phyloP scores from a whole-genome alignment of 371 early-diverging fungal species.

The Coemansia sp. region DNA sequence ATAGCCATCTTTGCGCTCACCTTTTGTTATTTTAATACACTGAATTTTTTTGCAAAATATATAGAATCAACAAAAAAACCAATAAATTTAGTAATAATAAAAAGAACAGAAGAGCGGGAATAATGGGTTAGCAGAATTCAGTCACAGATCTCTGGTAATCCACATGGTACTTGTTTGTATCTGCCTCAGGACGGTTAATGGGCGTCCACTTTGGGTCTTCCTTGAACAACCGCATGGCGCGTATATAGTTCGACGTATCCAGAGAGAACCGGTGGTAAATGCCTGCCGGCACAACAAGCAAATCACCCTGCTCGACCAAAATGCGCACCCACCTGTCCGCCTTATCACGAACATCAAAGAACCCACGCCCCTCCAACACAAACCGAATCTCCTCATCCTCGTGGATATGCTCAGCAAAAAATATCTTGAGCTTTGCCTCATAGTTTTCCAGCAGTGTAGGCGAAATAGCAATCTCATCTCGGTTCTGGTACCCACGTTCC shows the following conservation, averaged over 20 bases:
- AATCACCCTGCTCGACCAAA: constrained; percentile 69
- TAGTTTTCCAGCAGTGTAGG: constrained; percentile 75
- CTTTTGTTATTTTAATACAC: too few species aligned
- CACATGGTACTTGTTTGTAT: constrained; percentile 46
- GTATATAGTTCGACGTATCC: constrained; percentile 81
- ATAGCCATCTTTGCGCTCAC: not conserved
- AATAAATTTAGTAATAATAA: not conserved
- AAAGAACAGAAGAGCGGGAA: constrained; percentile 9
- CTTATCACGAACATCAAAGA: constrained; percentile 80
- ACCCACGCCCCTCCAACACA: constrained; percentile 86
- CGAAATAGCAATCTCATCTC: constrained; percentile 82
- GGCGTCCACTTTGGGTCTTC: constrained; percentile 95
- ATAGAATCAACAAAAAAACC: not conserved
- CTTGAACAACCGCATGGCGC: constrained; percentile 91
- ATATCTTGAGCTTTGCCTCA: constrained; percentile 86
- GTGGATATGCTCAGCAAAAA: constrained; percentile 94
- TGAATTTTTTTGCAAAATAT: not conserved
- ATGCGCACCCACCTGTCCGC: constrained; percentile 91
- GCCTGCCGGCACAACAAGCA: constrained; percentile 93
- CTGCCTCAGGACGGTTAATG: constrained; percentile 70
- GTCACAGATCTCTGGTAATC: constrained; percentile 38
- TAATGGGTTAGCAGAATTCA: not conserved
- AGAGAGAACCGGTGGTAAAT: constrained; percentile 95
- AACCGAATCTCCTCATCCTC: constrained; percentile 97
- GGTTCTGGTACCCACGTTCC: constrained; percentile 84